These are phyloP conservation scores for Triticum aestivum DNA, from an alignment of 176 grass and related monocot genomes.

Conservation along the genomic window DNA sequence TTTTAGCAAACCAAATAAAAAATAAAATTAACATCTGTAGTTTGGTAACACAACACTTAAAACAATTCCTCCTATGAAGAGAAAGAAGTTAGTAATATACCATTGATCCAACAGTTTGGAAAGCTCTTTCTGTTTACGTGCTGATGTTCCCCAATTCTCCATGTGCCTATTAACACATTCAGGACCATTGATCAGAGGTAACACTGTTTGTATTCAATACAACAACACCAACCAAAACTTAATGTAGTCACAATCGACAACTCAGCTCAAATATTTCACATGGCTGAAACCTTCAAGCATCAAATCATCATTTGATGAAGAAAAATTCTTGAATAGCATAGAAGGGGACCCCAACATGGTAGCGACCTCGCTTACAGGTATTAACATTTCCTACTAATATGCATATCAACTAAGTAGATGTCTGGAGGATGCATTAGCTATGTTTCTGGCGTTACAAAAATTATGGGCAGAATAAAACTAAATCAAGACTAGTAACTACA, in stretches of 20 bases:
- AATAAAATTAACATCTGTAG: not conserved
- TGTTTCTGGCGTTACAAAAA: not conserved
- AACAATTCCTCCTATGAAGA: not conserved
- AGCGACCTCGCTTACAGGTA: not conserved
- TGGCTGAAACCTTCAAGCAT: not conserved
- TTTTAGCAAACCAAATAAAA: slow-evolving; percentile 13
- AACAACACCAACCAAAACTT: slow-evolving; percentile 9
- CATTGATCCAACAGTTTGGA: slow-evolving; percentile 94
- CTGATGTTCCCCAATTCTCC: slow-evolving; percentile 87
- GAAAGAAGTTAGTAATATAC: slow-evolving; percentile 44
- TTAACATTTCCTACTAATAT: not conserved
- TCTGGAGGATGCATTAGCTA: not conserved
- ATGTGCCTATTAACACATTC: slow-evolving; percentile 61
- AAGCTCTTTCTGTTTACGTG: slow-evolving; percentile 69
- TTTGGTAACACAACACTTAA: slow-evolving; percentile 11
- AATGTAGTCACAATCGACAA: not conserved
- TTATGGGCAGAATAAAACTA: slow-evolving; percentile 5
- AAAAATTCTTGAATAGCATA: not conserved
- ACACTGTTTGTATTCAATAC: slow-evolving; percentile 1
- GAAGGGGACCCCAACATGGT: not conserved
- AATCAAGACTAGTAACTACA: not conserved
- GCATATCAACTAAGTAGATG: not conserved
- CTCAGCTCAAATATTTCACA: not conserved
- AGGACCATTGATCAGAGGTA: slow-evolving; percentile 29
- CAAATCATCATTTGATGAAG: slow-evolving; percentile 15